phyloP scores from a whole-genome alignment of 805 yeast genomes.

The Wickerhamomyces pijperi region DNA sequence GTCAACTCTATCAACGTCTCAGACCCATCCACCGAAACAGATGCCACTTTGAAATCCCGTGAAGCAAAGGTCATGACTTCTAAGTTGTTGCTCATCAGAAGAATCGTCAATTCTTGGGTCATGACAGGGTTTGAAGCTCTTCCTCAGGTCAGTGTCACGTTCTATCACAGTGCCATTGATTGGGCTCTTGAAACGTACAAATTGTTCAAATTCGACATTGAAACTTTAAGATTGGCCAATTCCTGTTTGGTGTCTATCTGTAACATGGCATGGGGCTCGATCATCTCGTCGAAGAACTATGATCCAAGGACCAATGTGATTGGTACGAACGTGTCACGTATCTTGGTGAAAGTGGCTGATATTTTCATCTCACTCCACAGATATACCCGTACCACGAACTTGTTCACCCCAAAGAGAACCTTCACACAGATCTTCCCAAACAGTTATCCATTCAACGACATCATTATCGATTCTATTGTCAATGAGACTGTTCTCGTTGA shows the following conservation, averaged over 20 bases:
- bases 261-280: constrained; percentile 25
- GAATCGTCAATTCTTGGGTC: constrained; percentile 32
- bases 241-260: constrained; percentile 44
- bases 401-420: constrained; percentile 47
- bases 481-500: constrained; percentile 63
- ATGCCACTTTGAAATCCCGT: constrained; percentile 6
- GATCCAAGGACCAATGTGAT: too few relatives aligned
- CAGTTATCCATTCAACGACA: constrained; percentile 48
- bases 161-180: constrained; percentile 35
- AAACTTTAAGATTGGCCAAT: constrained; percentile 53
- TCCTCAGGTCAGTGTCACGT: constrained; percentile 26
- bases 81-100: constrained; percentile 50
- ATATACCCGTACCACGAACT: constrained; percentile 25
- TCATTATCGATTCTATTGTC: constrained; percentile 64
- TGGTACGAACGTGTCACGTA: constrained; percentile 38
- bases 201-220: constrained; percentile 30
- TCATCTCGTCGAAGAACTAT: constrained; percentile 19
- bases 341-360: constrained; percentile 42
- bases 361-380: constrained; percentile 42
- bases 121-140: constrained; percentile 17
- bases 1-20: constrained; percentile 40
- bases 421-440: constrained; percentile 64
- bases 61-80: constrained; percentile 45
- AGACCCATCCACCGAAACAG: constrained; percentile 20
- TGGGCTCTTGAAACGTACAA: constrained; percentile 53